Base-by-base conservation (phyloP, 75 land plant genomes). In the Ceratopteris richardii region DNA sequence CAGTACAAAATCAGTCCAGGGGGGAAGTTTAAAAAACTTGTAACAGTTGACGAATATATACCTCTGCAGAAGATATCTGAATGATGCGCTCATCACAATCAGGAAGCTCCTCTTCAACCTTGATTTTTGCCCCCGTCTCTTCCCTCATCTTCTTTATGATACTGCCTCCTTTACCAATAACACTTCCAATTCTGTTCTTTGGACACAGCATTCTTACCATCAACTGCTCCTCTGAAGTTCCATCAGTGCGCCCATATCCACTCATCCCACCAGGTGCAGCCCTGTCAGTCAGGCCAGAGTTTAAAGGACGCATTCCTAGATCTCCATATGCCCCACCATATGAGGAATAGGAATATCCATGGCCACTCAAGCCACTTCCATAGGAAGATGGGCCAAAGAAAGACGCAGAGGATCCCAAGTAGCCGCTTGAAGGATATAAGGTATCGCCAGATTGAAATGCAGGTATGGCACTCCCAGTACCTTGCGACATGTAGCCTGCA, bases 81-180 rank as follows among this genome's bases (percentile, higher is more conserved):
- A 88, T 74, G 24, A 82, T 66, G 25, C 86, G 76, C 19, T 88
- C 93, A 23, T 79, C 71, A 18, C 76, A 75, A 23, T 73, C 78
- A 41, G 80, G 66, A n/a, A 85, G 66, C 0, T 60, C 19, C 61
- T 78, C 66, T 23, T 74, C 80, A 59, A 85, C 53, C 52, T 57
- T 82, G n/a, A 88, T 85, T 25, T 61, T 54, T 13, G 80, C 83
- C 10, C 88, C 83, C 40, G 82, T 79, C 42, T 88, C 93, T 51
- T 66, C 69, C 29, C 88, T 66, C 60, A 88, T 57, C 3, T 72
- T 61, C 29, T 51, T 71, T 13, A 88, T 66, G 36, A 85, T 80
- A 13, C 69, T 56, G 0, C 94, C 94, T 25, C 81, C 83, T 57
- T 77, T 88, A 16, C 94, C 94, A 69, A 88, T 85, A 3, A 88